Evolutionary conservation across 176 grass and related monocot genomes (phyloP), one percentile per base, ranked within the genome.

Genomic region (Olyra latifolia): DNA sequence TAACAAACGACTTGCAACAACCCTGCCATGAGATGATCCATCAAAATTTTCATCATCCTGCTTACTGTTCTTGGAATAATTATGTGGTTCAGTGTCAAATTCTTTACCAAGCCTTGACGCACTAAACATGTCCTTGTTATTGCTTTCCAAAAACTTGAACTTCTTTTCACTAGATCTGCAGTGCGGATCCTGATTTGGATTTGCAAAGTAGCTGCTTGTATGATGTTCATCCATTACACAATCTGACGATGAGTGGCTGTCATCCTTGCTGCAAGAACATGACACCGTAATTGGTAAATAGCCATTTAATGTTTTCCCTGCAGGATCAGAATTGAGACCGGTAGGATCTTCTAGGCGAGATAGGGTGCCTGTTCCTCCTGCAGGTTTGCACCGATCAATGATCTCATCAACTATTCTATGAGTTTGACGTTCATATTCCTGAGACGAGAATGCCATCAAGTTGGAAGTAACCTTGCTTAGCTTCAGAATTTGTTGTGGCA

Each of bases 261-360:
- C 64, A 17, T 75, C 71, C 46, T 94, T 81, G 60, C 73, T 80
- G 62, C 73, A 83, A 52, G 82, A 83, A 74, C 73, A 85, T 62
- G 72, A 79, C 30, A 39, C 65, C 42, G 50, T 72, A 80, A 65
- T 43, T 84, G 62, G 78, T 64, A 86, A 50, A 41, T 83, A 69
- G 5, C 56, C 27, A 74, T 89, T 89, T 43, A 72, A 10, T 71
- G 56, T 82, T 70, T 73, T 39, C 55, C 73, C 39, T 50, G 58
- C 20, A 68, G 67, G 82, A 66, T 93, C 45, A 50, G 72, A 80
- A 53, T n/a, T 54, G 62, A 81, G 40, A 25, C 62, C 54, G 46
- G 46, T 62, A 84, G 10, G 71, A 61, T 80, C 85, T 77, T 85
- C 75, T 40, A 44, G 32, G 63, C 0, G 30, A 86, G 65, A 42